A percentile compares a stretch with the other conserved stretches of the same genome.
Evolutionary conservation across 257 asterid species (phyloP).

Genomic region (Solanum pinnatisectum): DNA sequence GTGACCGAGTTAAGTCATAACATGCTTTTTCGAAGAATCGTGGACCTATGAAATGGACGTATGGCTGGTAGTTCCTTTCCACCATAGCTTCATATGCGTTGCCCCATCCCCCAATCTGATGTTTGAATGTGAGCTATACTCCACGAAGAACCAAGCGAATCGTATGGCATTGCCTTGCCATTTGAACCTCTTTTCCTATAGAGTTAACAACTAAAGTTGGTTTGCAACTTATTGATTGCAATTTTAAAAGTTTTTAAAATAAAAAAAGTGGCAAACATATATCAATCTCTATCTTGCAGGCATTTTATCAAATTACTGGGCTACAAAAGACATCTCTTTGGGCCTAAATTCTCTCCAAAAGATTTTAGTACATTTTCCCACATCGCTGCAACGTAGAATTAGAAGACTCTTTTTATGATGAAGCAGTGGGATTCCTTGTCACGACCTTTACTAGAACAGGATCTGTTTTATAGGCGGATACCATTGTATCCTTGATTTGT

Average conservation of each 20-base stretch:
- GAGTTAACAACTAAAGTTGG: too few species aligned
- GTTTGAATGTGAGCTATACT: not conserved
- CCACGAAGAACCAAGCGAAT: not conserved
- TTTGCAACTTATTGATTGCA: not conserved
- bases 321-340: too few species aligned
- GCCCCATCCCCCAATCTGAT: not conserved
- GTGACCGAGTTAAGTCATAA: not conserved
- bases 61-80: too few species aligned
- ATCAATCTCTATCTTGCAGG: not conserved
- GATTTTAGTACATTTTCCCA: not conserved
- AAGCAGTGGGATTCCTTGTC: rapidly evolving
- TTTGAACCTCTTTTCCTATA: too few species aligned
- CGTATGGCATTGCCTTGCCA: not conserved
- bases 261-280: too few species aligned
- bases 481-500: not conserved
- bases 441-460: not conserved
- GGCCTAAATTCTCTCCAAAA: too few species aligned
- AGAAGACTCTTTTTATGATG: not conserved
- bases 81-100: not conserved
- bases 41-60: too few species aligned
- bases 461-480: not conserved
- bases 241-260: not conserved
- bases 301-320: not conserved
- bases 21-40: not conserved
- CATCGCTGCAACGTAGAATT: not conserved